Evolutionary conservation across 331 rosid genomes (phyloP), one percentile per base, ranked within the genome.

Genomic region (Phaseolus coccineus): DNA sequence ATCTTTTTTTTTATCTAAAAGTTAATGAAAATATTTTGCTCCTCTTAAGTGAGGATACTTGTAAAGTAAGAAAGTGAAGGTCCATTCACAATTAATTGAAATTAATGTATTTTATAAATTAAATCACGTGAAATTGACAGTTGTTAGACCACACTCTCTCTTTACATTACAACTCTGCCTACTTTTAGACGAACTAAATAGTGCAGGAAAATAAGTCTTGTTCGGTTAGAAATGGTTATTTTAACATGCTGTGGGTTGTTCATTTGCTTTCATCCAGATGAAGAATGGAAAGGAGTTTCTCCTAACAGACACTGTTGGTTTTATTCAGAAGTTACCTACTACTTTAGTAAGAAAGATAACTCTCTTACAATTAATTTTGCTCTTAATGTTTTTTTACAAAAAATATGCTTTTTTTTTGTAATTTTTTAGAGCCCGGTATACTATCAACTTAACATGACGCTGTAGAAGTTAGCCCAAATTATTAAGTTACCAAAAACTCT

Each of bases 311-410:
- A 96, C 98, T 8, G 99, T 96, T 80, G 99, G 99, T 88, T 96
- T 96, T 89, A 93, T 96, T 83, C 99, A 93, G 85, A 96, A 96
- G 88, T 78, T 96, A 85, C 99, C 99, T 22, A 93, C 99, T 64
- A 90, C 90, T 51, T 87, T 96, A 83, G 99, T 96, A 85, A 87
- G 96, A 86, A 78, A 69, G 77, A 73, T 80, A 35, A 65, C 66
- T 33, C 55, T 42, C 55, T 63, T 71, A 48, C 74, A 64, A 67
- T 72, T 59, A 71, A 30, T 28, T 33, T 81, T 82, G 22, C 68
- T 76, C 65, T 48, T 22, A 55, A 55, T 64, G 69, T 68, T 27
- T 62, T 58, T 22, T 56, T 30, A 53, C 76, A 72, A 24, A 24
- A 52, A 40, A n/a, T 73, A 22, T 65, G 63, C 55, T 71, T 39